These are phyloP conservation scores for Xerocomus amazonicus DNA, from an alignment of 1,284 basidiomycete species.

Conservation along the genomic window DNA sequence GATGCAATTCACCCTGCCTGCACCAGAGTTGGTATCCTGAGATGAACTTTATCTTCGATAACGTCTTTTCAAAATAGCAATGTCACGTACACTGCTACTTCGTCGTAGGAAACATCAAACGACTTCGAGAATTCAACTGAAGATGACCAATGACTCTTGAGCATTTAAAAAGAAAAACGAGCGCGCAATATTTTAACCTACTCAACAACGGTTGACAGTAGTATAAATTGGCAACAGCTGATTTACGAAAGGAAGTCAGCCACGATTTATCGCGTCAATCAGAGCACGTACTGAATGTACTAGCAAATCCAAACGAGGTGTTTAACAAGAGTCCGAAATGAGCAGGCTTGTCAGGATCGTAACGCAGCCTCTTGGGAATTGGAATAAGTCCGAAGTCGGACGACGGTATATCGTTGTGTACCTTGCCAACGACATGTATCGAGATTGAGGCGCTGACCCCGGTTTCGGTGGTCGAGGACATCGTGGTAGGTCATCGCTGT, in stretches of 20 bases:
- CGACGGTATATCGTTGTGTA: no score
- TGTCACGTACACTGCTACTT: slow-evolving; percentile 46
- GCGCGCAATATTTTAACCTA: slow-evolving; percentile 14
- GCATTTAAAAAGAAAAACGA: not conserved
- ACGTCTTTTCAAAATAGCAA: not conserved
- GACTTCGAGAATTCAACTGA: slow-evolving; percentile 46
- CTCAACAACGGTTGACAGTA: slow-evolving; percentile 72
- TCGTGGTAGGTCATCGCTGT: no score
- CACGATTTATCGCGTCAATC: not conserved
- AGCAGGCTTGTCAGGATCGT: slow-evolving; percentile 9
- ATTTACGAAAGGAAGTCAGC: not conserved
- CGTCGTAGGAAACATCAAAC: slow-evolving; percentile 49
- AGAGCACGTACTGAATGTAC: slow-evolving; percentile 22
- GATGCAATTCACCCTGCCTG: slow-evolving; percentile 40
- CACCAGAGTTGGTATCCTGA: slow-evolving; percentile 46
- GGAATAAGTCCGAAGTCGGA: slow-evolving; percentile 18
- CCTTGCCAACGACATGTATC: no score
- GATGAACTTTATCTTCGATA: not conserved
- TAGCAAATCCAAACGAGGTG: slow-evolving; percentile 16
- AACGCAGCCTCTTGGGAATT: slow-evolving; percentile 17
- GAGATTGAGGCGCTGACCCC: no score
- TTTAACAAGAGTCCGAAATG: slow-evolving; percentile 14
- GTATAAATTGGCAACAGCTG: slow-evolving; percentile 63
- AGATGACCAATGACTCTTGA: not conserved
- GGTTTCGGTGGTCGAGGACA: no score